Evolutionary conservation across 2,329 filamentous ascomycete species (phyloP), one percentile per base, ranked within the genome.

Genomic region (Lizonia empirigonia): DNA sequence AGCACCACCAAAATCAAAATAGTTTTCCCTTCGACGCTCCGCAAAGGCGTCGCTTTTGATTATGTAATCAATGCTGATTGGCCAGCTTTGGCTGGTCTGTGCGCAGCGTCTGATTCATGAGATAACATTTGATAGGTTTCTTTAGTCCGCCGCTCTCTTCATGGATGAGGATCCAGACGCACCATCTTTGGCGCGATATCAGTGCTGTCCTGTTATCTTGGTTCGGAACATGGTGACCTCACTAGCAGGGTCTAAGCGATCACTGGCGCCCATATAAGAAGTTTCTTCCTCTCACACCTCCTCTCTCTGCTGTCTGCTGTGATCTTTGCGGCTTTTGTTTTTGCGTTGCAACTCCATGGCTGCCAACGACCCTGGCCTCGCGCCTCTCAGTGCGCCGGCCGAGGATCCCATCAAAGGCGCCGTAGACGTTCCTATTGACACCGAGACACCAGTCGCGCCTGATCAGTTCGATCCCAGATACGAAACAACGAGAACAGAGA

Each of bases 391-490:
- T 34, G 60, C 62, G 38, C 53, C 44, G 4, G 59, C 60, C 38
- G 56, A 58, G 19, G 62, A 65, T 10, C 50, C 62, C 1, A 55
- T 46, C 10, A 64, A 64, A 24, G 60, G 62, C 33, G 60, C 60
- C 16, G 30, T 65, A 1, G 50, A 49, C 19, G 50, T 63, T 20
- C 57, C 62, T 7, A 41, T 56, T 15, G 68, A 74, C 34, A 34
- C 49, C 7, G 75, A 80, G 15, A 73, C 69, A 27, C 77, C 77
- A 4, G 69, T 79, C 15, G 79, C 79, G 16, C 80, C 80, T 2
- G 81, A 83, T 59, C 79, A 82, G 58, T 81, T 82, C 58, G 80
- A 84, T 50, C 75, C 77, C 23, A 73, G 70, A 53, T 82, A 77
- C 58, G 76, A 78, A 58, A 84, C 82, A 1, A 75, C 78, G 2